Conservation (phyloP, 2,329 filamentous ascomycete species). For the Ampelomyces quisqualis region DNA sequence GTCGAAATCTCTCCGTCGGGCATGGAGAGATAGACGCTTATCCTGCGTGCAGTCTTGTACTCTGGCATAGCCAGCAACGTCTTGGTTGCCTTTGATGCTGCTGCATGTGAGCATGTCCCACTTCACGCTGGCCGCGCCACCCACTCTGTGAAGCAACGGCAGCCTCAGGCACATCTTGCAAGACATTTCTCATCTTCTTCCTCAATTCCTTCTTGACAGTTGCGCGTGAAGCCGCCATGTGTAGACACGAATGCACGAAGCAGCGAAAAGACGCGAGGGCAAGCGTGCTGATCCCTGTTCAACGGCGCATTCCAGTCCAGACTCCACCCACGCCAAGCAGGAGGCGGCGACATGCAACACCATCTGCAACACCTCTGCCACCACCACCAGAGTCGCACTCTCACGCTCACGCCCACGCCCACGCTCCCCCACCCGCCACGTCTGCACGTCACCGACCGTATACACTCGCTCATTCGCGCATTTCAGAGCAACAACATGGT, state of each 20-base stretch:
- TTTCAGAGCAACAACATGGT: conserved; percentile 14
- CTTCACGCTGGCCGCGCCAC: conserved; percentile 28
- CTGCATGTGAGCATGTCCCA: conserved; percentile 14
- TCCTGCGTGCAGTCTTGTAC: conserved; percentile 70
- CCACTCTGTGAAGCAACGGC: conserved; percentile 70
- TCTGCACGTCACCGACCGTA: conserved; percentile 4
- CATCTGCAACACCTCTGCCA: conserved; percentile 13
- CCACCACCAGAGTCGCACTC: conserved; percentile 3
- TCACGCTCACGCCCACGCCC: conserved; percentile 6
- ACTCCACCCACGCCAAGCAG: conserved; percentile 15
- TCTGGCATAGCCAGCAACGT: conserved; percentile 67
- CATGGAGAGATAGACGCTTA: conserved; percentile 95
- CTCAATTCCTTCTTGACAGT: conserved; percentile 76
- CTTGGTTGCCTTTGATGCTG: conserved; percentile 67
- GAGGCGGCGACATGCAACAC: conserved; percentile 19
- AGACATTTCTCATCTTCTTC: conserved; percentile 64
- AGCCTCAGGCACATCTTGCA: conserved; percentile 63
- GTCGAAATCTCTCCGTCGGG: conserved; percentile 84
- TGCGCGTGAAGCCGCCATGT: conserved; percentile 56
- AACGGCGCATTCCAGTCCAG: conserved; percentile 17
- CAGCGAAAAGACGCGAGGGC: conserved; percentile 10
- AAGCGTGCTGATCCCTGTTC: conserved; percentile 22
- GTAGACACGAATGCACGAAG: too few species aligned
- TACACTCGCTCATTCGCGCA: conserved; percentile 11
- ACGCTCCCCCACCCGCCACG: conserved; percentile 15